These are phyloP conservation scores for Coelastrella sp. DNA, from an alignment of 139 green algal species.

Conservation along the genomic window DNA sequence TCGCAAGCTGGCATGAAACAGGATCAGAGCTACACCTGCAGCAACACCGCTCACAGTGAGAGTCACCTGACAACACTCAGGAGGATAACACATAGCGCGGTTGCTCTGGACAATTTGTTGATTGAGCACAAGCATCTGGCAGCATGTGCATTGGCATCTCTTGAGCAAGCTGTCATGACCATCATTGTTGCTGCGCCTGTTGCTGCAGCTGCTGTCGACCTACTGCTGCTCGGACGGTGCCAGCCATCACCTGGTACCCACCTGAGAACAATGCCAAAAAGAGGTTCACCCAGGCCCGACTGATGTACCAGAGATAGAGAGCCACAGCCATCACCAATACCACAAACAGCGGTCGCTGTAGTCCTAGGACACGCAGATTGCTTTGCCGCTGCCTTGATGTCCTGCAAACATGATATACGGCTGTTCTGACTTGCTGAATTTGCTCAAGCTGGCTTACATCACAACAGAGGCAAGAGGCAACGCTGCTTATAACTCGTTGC, in stretches of 20 bases:
- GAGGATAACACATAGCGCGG: no score
- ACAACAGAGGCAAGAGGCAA: background rate
- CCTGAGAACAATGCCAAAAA: constrained; percentile 43
- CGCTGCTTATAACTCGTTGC: no score
- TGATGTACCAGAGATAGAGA: constrained; percentile 27
- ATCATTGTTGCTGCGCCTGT: background rate
- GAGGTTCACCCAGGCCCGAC: constrained; percentile 35
- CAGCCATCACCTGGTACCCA: constrained; percentile 1
- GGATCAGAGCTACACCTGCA: constrained; percentile 35
- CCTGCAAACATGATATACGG: background rate
- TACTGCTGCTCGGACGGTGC: background rate
- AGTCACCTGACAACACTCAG: background rate
- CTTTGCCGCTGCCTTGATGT: constrained; percentile 3
- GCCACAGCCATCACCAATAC: background rate
- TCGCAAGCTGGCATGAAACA: constrained; percentile 57
- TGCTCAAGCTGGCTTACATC: background rate
- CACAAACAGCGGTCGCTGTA: constrained; percentile 42
- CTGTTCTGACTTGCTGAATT: background rate
- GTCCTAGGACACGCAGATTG: constrained; percentile 1
- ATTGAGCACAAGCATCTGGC: no score
- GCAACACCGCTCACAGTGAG: background rate
- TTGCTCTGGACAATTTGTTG: no score
- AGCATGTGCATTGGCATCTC: no score
- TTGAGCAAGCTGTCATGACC: no score
- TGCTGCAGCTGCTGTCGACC: no score